These are phyloP conservation scores for Margaritispora aquatica DNA, from an alignment of 495 filamentous ascomycete genomes.

Conservation along the genomic window DNA sequence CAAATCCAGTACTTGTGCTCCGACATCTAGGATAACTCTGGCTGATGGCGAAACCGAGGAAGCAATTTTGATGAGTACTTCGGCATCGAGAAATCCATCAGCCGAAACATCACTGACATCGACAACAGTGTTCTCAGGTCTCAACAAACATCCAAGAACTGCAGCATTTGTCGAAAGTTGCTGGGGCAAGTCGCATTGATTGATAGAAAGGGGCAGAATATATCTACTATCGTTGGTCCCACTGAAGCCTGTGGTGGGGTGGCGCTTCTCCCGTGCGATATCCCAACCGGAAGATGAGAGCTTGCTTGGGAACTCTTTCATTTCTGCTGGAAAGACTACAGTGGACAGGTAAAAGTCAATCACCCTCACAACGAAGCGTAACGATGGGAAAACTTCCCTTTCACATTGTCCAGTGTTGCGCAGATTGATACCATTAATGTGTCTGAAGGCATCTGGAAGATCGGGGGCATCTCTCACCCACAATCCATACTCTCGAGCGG, in stretches of 20 bases:
- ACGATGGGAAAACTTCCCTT: slow-evolving; percentile 40
- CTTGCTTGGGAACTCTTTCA: slow-evolving; percentile 58
- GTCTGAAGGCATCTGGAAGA: slow-evolving; percentile 34
- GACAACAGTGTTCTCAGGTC: slow-evolving; percentile 44
- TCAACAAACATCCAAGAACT: slow-evolving; percentile 52
- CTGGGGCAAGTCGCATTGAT: slow-evolving; percentile 46
- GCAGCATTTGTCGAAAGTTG: slow-evolving; percentile 59
- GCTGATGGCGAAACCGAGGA: slow-evolving; percentile 31
- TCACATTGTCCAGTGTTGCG: slow-evolving; percentile 39
- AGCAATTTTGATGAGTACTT: slow-evolving; percentile 41
- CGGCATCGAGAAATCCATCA: slow-evolving; percentile 27
- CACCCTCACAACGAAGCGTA: slow-evolving; percentile 43
- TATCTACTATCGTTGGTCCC: slow-evolving; percentile 63
- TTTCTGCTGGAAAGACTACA: slow-evolving; percentile 60
- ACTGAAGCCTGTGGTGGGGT: slow-evolving; percentile 61
- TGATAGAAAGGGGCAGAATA: slow-evolving; percentile 49
- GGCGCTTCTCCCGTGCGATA: slow-evolving; percentile 38
- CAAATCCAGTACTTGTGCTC: slow-evolving; percentile 64
- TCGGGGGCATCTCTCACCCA: slow-evolving; percentile 40
- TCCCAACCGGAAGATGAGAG: slow-evolving; percentile 69
- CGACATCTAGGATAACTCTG: slow-evolving; percentile 65
- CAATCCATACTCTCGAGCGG: slow-evolving; percentile 42
- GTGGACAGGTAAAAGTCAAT: slow-evolving; percentile 59
- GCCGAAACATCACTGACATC: slow-evolving; percentile 21
- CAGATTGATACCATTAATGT: slow-evolving; percentile 53